Evolutionary conservation across 352 stramenopile species (phyloP).

Genomic region (Saprolegnia parasitica): DNA sequence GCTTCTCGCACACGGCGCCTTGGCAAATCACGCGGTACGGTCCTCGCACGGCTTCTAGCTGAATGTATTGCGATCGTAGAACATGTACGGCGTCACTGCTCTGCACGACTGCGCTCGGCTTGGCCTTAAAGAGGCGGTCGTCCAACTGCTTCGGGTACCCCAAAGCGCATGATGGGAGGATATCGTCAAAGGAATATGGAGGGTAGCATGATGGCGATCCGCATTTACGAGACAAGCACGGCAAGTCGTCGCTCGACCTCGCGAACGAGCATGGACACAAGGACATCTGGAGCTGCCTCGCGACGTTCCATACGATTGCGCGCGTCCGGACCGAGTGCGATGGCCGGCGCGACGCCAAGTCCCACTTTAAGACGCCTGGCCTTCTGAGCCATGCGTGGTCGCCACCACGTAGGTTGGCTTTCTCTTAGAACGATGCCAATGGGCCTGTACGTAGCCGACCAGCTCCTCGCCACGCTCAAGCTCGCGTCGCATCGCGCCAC

Average conservation of each 20-base stretch:
- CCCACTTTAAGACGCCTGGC: constrained; percentile 1
- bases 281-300: constrained; percentile 27
- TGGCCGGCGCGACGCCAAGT: not conserved
- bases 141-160: constrained; percentile 41
- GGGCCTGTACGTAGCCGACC: constrained; percentile 21
- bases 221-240: constrained; percentile 36
- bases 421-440: too few species aligned
- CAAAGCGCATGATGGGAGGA: too few species aligned
- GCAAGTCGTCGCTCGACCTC: constrained; percentile 42
- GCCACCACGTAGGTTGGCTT: constrained; percentile 20
- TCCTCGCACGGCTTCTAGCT: not conserved
- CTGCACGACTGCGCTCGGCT: constrained; percentile 53
- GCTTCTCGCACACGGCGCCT: constrained; percentile 35
- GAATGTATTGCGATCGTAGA: constrained; percentile 35
- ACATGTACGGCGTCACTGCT: constrained; percentile 53
- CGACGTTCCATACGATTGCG: constrained; percentile 22
- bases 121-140: constrained; percentile 49
- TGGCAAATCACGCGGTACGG: constrained; percentile 38
- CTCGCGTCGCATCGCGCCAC: constrained; percentile 11
- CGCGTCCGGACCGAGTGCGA: not conserved
- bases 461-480: constrained; percentile 1
- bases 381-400: constrained; percentile 12
- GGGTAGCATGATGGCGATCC: constrained; percentile 4
- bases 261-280: constrained; percentile 37
- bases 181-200: not conserved